These are phyloP conservation scores for Talaromyces sp. DNA, from an alignment of 2,329 filamentous ascomycete species.

Conservation along the genomic window DNA sequence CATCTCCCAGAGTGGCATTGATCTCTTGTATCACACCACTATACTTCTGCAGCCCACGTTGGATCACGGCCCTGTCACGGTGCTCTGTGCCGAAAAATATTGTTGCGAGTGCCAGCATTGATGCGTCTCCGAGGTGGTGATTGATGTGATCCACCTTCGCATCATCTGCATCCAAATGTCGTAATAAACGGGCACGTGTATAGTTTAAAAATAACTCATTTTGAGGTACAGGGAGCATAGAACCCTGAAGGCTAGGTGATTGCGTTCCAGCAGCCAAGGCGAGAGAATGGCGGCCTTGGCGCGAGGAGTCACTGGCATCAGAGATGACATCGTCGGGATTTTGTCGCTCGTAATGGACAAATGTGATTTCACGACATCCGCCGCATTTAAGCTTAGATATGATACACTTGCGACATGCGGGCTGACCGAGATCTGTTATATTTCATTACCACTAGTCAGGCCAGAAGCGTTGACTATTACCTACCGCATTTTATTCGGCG, in stretches of 20 bases:
- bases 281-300: conserved; percentile 30
- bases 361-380: neutral
- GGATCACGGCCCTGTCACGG: neutral
- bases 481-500: conserved; percentile 5
- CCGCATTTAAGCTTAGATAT: neutral
- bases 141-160: neutral
- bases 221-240: neutral
- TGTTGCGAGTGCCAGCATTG: neutral
- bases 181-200: neutral
- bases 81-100: conserved; percentile 5
- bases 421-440: neutral
- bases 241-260: neutral
- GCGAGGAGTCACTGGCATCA: conserved; percentile 7
- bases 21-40: neutral
- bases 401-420: neutral
- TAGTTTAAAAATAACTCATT: conserved; percentile 1
- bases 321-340: neutral
- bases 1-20: neutral
- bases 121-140: neutral
- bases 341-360: neutral
- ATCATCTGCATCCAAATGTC: neutral
- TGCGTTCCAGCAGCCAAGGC: conserved; percentile 32
- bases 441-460: neutral
- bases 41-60: neutral
- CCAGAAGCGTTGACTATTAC: no score